Percentiles rank a stretch among this genome's conserved stretches.
Evolutionary conservation across 495 filamentous ascomycete genomes (phyloP).

Genomic region (Trichoderma asperelloides): DNA sequence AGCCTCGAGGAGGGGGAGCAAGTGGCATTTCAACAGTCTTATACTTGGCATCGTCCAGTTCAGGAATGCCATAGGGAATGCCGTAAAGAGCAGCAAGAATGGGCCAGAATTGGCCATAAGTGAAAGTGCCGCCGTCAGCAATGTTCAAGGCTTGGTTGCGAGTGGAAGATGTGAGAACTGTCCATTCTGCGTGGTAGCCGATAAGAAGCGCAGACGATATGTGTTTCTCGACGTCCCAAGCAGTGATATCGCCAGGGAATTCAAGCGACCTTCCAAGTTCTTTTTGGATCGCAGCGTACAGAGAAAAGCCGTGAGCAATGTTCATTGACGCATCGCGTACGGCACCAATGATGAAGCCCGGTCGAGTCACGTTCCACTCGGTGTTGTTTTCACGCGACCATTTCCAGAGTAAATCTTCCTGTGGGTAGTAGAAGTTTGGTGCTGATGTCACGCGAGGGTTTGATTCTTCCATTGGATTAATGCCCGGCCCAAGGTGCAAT

Average conservation of each 20-base stretch:
- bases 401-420: slow-evolving; percentile 34
- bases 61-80: neutral
- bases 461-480: neutral
- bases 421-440: slow-evolving; percentile 43
- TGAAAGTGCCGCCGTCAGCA: slow-evolving; percentile 28
- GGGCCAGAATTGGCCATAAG: slow-evolving; percentile 35
- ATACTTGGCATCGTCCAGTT: neutral
- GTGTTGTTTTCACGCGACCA: slow-evolving; percentile 24
- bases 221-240: neutral
- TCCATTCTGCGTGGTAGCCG: slow-evolving; percentile 41
- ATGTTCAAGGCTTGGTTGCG: slow-evolving; percentile 36
- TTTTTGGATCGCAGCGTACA: slow-evolving; percentile 35
- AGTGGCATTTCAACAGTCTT: neutral
- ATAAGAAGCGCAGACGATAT: slow-evolving; percentile 27
- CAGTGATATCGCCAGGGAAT: neutral
- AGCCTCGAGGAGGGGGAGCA: neutral
- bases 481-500: neutral
- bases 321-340: slow-evolving; percentile 43
- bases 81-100: slow-evolving; percentile 34
- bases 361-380: slow-evolving; percentile 31
- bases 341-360: slow-evolving; percentile 38
- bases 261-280: slow-evolving; percentile 17
- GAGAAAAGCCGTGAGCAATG: slow-evolving; percentile 30
- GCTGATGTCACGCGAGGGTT: slow-evolving; percentile 14
- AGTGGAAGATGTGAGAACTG: slow-evolving; percentile 27